These are phyloP conservation scores for Gigaspora rosea DNA, from an alignment of 192 early-diverging fungal genomes.

Conservation along the genomic window DNA sequence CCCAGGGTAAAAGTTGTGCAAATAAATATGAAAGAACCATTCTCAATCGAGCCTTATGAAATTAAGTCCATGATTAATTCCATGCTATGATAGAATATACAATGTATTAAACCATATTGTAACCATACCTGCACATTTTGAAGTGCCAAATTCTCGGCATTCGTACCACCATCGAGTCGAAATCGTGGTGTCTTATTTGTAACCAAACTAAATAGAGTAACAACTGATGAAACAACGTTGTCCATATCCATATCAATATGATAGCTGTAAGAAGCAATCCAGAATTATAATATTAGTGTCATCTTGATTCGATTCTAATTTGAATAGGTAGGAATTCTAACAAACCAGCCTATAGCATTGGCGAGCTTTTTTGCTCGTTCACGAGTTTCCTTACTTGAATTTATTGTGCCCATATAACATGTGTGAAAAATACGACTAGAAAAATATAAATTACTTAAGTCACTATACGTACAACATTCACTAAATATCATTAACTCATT, in stretches of 20 bases:
- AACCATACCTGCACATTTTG: slow-evolving; percentile 86
- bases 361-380: slow-evolving; percentile 80
- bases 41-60: slow-evolving; percentile 74
- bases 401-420: slow-evolving; percentile 92
- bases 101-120: neutral
- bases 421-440: slow-evolving; percentile 83
- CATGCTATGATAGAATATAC: neutral
- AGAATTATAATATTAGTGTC: neutral
- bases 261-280: slow-evolving; percentile 59
- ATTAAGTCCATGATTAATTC: neutral
- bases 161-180: slow-evolving; percentile 81
- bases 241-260: slow-evolving; percentile 93
- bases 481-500: neutral
- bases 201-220: slow-evolving; percentile 72
- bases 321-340: neutral
- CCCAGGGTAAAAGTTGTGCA: slow-evolving; percentile 95
- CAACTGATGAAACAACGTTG: slow-evolving; percentile 70
- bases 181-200: slow-evolving; percentile 77
- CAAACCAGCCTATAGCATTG: slow-evolving; percentile 68
- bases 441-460: neutral
- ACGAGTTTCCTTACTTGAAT: slow-evolving; percentile 88
- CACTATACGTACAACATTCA: too few species aligned
- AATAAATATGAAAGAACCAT: slow-evolving; percentile 97
- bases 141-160: slow-evolving; percentile 89
- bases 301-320: neutral